A percentile compares a stretch with the other conserved stretches of the same genome.
Conservation (phyloP, 2,329 filamentous ascomycete genomes). For the Pseudogymnoascus sp. region DNA sequence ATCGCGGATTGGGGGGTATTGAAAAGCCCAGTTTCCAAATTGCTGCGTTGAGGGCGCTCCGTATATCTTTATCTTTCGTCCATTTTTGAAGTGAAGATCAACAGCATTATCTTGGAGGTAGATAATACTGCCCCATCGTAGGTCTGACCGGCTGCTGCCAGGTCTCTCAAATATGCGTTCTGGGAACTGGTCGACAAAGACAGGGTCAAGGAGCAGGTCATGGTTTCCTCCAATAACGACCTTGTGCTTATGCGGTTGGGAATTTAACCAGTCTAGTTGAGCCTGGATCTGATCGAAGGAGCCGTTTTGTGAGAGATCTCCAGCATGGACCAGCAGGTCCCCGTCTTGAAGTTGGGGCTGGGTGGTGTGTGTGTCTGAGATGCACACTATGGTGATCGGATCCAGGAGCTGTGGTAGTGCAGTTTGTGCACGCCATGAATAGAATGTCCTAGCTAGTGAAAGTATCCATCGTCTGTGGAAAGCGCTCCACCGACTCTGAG, state of each 20-base stretch:
- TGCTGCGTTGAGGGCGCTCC: slow-evolving; percentile 71
- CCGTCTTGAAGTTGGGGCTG: slow-evolving; percentile 60
- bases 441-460: not conserved
- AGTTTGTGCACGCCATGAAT: not conserved
- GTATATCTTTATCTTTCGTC: slow-evolving; percentile 61
- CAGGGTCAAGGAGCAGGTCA: slow-evolving; percentile 72
- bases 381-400: slow-evolving; percentile 70
- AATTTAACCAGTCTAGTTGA: slow-evolving; percentile 76
- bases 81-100: slow-evolving; percentile 53
- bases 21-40: not conserved
- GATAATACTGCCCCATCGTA: slow-evolving; percentile 58
- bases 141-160: slow-evolving; percentile 32
- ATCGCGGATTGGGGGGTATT: slow-evolving; percentile 39
- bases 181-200: slow-evolving; percentile 30
- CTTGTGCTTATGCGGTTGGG: slow-evolving; percentile 69
- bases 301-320: slow-evolving; percentile 72
- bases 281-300: slow-evolving; percentile 65
- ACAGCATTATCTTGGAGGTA: slow-evolving; percentile 68
- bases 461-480: not conserved
- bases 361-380: slow-evolving; percentile 80
- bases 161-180: not conserved
- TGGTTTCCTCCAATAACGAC: slow-evolving; percentile 83
- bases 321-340: slow-evolving; percentile 82
- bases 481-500: not conserved
- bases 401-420: not conserved